Evolutionary conservation across 805 yeast genomes (phyloP).

Genomic region (Wickerhamomyces subpelliculosus): DNA sequence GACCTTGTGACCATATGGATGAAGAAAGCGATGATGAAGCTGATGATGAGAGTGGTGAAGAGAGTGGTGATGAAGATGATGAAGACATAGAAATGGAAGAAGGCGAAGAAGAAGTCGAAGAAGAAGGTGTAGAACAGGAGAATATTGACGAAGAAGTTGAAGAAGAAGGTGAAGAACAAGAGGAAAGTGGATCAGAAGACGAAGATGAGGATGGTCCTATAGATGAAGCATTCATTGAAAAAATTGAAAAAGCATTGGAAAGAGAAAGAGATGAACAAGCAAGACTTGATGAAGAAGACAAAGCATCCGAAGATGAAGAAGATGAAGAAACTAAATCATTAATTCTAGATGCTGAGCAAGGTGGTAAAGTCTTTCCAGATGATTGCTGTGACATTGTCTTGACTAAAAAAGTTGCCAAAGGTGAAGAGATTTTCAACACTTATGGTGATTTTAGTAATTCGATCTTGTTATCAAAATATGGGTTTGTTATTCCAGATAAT

Average conservation of each 20-base stretch:
- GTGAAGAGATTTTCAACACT: slow-evolving; percentile 69
- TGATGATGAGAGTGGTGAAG: slow-evolving; percentile 12
- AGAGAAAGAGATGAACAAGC: slow-evolving; percentile 13
- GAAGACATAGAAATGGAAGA: neutral
- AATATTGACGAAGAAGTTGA: slow-evolving; percentile 9
- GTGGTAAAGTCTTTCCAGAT: slow-evolving; percentile 29
- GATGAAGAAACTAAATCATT: slow-evolving; percentile 3
- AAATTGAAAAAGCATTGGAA: slow-evolving; percentile 20
- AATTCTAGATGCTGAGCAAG: slow-evolving; percentile 9
- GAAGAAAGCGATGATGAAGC: slow-evolving; percentile 17
- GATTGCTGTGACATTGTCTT: slow-evolving; percentile 70
- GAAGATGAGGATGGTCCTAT: slow-evolving; percentile 15
- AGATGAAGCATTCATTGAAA: slow-evolving; percentile 22
- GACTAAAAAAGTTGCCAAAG: slow-evolving; percentile 33
- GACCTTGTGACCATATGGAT: slow-evolving; percentile 26
- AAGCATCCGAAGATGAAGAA: slow-evolving; percentile 3
- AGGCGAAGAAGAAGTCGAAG: neutral
- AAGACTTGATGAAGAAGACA: slow-evolving; percentile 9
- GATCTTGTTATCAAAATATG: slow-evolving; percentile 66
- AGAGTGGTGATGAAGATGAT: slow-evolving; percentile 12
- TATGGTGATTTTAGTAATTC: slow-evolving; percentile 73
- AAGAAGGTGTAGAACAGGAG: slow-evolving; percentile 8
- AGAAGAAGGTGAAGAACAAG: slow-evolving; percentile 1
- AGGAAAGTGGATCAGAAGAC: slow-evolving; percentile 6
- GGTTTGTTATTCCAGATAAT: slow-evolving; percentile 57